phyloP scores from a whole-genome alignment of 208 protist genomes.

The Jaenimonas drosophilae region DNA sequence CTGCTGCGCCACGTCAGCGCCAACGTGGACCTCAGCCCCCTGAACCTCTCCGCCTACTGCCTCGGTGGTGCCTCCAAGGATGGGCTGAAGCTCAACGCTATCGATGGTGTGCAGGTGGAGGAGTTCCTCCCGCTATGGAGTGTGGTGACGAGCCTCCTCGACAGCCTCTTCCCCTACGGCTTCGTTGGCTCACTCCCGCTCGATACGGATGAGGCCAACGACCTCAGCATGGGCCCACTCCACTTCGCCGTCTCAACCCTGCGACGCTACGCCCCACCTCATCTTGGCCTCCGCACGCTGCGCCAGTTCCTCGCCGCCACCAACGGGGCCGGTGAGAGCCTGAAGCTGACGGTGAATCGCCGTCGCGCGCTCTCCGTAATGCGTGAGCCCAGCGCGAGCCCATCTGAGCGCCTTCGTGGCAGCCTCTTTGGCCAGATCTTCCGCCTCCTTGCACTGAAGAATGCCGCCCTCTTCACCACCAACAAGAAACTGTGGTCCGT shows the following conservation, averaged over 20 bases:
- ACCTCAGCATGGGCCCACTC: conserved; percentile 6
- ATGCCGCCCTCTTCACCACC: conserved; percentile 49
- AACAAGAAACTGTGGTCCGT: conserved; percentile 82
- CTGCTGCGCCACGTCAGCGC: conserved; percentile 5
- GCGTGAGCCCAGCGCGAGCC: conserved; percentile 22
- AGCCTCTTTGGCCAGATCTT: conserved; percentile 87
- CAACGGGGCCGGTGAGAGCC: conserved; percentile 35
- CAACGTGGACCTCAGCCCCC: conserved; percentile 11
- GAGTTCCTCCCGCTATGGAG: background rate
- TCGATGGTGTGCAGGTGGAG: background rate
- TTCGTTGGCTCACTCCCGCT: conserved; percentile 11
- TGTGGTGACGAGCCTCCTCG: conserved; percentile 6
- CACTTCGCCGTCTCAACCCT: conserved; percentile 11
- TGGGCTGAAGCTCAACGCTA: background rate
- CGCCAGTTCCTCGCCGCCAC: conserved; percentile 27
- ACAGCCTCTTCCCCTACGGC: conserved; percentile 20
- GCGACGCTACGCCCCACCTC: conserved; percentile 23
- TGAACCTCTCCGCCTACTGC: conserved; percentile 11
- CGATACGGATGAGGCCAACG: conserved; percentile 12
- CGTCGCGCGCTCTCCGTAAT: conserved; percentile 61
- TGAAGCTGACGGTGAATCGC: conserved; percentile 78
- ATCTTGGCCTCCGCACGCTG: conserved; percentile 26
- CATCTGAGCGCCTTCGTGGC: conserved; percentile 32
- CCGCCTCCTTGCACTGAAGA: conserved; percentile 51
- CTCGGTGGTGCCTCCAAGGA: background rate